phyloP scores from a whole-genome alignment of 306 rosid genomes.

The Acacia confusa region DNA sequence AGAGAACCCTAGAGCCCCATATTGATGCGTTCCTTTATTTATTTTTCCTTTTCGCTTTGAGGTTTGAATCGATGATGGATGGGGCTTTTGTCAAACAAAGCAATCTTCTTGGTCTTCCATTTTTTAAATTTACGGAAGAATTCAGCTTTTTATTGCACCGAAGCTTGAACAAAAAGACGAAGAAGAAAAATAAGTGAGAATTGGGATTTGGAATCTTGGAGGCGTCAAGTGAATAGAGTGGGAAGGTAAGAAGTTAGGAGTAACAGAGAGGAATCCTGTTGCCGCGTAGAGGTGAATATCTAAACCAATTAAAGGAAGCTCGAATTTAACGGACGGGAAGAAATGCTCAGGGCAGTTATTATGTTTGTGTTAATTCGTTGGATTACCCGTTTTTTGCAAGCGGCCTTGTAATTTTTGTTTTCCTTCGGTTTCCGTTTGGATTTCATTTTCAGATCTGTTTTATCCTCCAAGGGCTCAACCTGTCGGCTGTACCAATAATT shows the following conservation, averaged over 20 bases:
- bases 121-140: background rate
- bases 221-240: conserved; percentile 12
- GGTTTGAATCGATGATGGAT: background rate
- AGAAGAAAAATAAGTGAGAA: conserved; percentile 11
- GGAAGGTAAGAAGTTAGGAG: conserved; percentile 3
- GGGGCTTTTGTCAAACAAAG: background rate
- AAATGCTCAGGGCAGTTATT: background rate
- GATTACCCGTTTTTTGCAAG: background rate
- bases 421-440: background rate
- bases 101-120: background rate
- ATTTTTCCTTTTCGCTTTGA: background rate
- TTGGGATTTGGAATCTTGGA: conserved; percentile 8
- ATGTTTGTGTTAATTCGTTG: background rate
- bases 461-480: background rate
- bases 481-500: background rate
- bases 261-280: background rate
- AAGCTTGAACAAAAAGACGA: background rate
- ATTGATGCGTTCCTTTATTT: conserved; percentile 3
- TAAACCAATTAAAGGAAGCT: background rate
- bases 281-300: background rate
- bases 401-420: background rate
- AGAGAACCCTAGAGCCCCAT: conserved; percentile 37
- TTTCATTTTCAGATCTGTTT: background rate
- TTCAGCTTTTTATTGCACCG: background rate
- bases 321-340: background rate